Evolutionary conservation across 495 filamentous ascomycete genomes (phyloP).

Genomic region (Neurospora sublineolata): DNA sequence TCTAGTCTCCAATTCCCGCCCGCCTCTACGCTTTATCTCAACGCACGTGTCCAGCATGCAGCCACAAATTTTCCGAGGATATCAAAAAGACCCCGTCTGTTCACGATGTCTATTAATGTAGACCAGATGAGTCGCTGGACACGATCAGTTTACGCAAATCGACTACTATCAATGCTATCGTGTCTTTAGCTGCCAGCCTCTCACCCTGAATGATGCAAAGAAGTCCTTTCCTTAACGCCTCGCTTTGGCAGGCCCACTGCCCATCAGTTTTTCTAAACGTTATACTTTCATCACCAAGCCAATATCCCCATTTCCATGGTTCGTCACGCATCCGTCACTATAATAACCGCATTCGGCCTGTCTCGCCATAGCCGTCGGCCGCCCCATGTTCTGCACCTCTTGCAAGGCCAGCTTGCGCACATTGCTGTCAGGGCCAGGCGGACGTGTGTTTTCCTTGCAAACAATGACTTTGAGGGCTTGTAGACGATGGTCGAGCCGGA

Average conservation of each 20-base stretch:
- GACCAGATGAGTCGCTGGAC: neutral
- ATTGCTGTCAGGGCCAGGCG: slow-evolving; percentile 18
- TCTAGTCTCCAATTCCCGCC: neutral
- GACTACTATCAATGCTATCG: neutral
- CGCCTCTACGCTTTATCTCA: neutral
- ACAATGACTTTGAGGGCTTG: slow-evolving; percentile 22
- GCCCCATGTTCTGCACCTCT: slow-evolving; percentile 20
- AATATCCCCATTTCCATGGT: neutral
- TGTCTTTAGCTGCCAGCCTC: neutral
- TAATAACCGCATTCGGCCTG: neutral
- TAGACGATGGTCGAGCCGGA: slow-evolving; percentile 23
- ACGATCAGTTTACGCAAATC: neutral
- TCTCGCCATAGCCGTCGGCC: neutral
- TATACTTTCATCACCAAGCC: neutral
- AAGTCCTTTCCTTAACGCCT: neutral
- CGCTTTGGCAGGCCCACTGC: neutral
- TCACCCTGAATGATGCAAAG: neutral
- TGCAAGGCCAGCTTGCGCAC: slow-evolving; percentile 15
- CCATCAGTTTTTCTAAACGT: neutral
- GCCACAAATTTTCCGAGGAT: neutral
- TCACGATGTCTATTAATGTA: neutral
- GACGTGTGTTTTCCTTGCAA: slow-evolving; percentile 17
- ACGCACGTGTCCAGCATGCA: neutral
- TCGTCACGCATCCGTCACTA: neutral
- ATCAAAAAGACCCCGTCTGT: neutral